Base-by-base conservation (phyloP, 495 filamentous ascomycete species). In the Pseudevernia furfuracea region DNA sequence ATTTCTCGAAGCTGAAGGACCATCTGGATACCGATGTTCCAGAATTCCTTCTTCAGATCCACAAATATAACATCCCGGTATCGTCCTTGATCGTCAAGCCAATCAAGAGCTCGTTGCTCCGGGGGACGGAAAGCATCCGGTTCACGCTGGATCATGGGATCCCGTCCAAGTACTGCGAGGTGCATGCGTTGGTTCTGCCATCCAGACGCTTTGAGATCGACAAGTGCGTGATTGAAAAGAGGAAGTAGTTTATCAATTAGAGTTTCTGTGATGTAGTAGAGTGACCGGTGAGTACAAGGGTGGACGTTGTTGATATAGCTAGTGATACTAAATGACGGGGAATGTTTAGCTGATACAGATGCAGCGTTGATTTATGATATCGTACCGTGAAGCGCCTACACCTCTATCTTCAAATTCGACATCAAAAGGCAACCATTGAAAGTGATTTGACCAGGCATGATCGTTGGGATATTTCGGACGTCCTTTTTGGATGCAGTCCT, bases 271-370 rank as follows among this genome's bases (percentile, higher is more conserved):
- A 75, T 49, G 4, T 57, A 52, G 65, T 80, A 80, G n/a, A 78
- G 59, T 2, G 71, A 55, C 23, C 62, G 57, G 43, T 78, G 64
- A 25, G 70, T 71, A 17, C 62, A 53, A 0, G 80, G 82, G 62
- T 79, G 81, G 43, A 80, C 74, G 63, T 78, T 78, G 67, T 78
- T 79, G 70, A 79, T 79, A 68, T 80, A 84, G 63, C 69, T 77
- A 9, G 69, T 68, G 59, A 78, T 73, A 55, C 74, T 70, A 69
- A 4, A 8, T 4, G 34, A 36, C 34, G 34, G 34, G 34, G 34
- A 36, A 8, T 36, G 34, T 4, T 36, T 36, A 36, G 69, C 73
- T 23, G 62, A 23, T 28, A 25, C 12, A 64, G 28, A 23, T 3
- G n/a, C n/a, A 3, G 1, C 48, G 6, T 19, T 23, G 19, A 28